These are phyloP conservation scores for Trichosporon coremiiforme DNA, from an alignment of 1,284 basidiomycete genomes.

Conservation along the genomic window DNA sequence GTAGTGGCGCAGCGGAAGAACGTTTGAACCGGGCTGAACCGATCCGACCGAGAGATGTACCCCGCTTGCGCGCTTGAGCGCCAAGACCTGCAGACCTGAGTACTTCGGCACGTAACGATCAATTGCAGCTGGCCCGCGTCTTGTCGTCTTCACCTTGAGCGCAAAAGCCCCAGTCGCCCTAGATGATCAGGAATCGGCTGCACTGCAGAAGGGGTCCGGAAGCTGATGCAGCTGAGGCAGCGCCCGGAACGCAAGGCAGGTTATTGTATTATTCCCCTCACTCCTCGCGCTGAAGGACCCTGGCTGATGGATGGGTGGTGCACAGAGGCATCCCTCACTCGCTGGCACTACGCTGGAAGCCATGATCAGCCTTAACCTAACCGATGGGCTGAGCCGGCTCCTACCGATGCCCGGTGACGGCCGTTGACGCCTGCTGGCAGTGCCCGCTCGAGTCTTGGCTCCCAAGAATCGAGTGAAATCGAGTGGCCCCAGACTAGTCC, in stretches of 20 bases:
- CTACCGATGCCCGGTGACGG: neutral
- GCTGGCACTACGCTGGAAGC: neutral
- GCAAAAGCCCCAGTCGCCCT: no score
- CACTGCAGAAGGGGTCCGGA: neutral
- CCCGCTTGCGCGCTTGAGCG: no score
- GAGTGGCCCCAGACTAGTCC: neutral
- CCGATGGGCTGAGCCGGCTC: constrained; percentile 1
- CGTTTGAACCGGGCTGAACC: neutral
- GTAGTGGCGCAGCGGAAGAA: neutral
- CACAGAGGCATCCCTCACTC: neutral
- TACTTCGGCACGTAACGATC: neutral
- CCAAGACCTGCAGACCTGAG: neutral
- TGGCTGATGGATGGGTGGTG: neutral
- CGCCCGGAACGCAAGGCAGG: no score
- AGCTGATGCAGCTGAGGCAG: neutral
- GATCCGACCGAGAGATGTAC: neutral
- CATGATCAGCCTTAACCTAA: neutral
- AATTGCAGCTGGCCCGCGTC: neutral
- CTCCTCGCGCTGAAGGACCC: neutral
- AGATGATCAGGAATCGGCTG: neutral
- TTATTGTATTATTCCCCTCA: neutral
- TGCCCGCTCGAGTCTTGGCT: neutral
- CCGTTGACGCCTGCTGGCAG: neutral
- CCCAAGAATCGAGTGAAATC: neutral
- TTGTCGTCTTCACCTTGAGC: no score